Base-by-base conservation (phyloP, 2,329 filamentous ascomycete genomes). In the Xylaria hypoxylon region DNA sequence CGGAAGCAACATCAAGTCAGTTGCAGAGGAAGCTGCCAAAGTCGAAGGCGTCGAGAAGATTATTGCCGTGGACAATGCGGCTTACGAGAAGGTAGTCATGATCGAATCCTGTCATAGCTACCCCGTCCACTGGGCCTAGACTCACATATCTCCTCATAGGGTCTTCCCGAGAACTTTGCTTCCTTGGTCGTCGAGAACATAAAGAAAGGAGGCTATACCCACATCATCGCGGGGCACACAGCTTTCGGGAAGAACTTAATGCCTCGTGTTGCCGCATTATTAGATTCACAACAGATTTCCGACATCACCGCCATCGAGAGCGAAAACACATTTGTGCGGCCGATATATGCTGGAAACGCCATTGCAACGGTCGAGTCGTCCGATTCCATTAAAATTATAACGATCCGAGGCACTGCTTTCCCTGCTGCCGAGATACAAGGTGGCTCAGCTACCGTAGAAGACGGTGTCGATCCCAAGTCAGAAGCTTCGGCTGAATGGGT, bases 321-420 rank as follows among this genome's bases (percentile, higher is more conserved):
- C 80, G 94, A 97, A 79, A 94, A 95, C 79, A 97, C 93, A 13
- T 99, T 99, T 76, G 91, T 97, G 62, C 92, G 96, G 64, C 95
- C 96, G 31, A 97, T 99, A 77, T 99, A 99, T 79, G 96, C 96
- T 64, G 96, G 96, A 62, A 99, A 99, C 78, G 96, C 95, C 53
- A 97, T 99, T 76, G 89, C 96, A 40, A 99, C 96, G 10, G 94
- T 99, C 65, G 92, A 98, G 80, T 97, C 94, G 2, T 88, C 87
- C 69, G 96, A 99, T 77, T 78, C 85, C 17, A 88, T 93, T 79
- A 99, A 98, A 82, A 79, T 98, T 60, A 87, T 99, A 75, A 99
- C 96, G 40, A 91, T 98, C 70, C 91, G 96, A 77, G 94, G 94
- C 70, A 98, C 96, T 2, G 92, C 96, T 0, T 99, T 99, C 83